These are phyloP conservation scores for Corylus avellana DNA, from an alignment of 306 rosid species.

Conservation along the genomic window DNA sequence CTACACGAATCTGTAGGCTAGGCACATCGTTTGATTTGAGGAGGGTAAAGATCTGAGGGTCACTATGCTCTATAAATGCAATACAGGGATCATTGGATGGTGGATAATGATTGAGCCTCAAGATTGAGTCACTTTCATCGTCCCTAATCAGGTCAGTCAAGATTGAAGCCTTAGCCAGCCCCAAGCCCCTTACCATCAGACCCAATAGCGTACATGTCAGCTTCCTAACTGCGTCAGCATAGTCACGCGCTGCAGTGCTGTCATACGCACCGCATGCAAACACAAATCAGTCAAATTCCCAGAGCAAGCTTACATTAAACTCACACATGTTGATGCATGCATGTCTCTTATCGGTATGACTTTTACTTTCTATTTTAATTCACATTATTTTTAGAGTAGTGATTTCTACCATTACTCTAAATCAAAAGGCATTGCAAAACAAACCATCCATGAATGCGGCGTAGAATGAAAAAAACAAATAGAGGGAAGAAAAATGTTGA, in stretches of 20 bases:
- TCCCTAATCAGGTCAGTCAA: constrained; percentile 60
- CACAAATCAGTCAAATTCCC: neutral
- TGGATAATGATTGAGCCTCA: constrained; percentile 83
- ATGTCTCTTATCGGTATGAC: too few species aligned
- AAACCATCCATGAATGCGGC: constrained; percentile 9
- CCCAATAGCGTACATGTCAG: constrained; percentile 74
- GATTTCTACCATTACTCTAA: too few species aligned
- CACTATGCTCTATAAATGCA: constrained; percentile 81
- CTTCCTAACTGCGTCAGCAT: constrained; percentile 51
- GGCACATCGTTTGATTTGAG: constrained; percentile 76
- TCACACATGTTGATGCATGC: neutral
- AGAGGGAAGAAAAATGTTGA: neutral
- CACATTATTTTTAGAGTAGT: too few species aligned
- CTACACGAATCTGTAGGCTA: constrained; percentile 25
- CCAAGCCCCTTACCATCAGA: constrained; percentile 63
- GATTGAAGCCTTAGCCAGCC: constrained; percentile 47
- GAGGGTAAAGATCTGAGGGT: constrained; percentile 83
- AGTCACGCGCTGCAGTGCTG: constrained; percentile 52
- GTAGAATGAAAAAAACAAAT: neutral
- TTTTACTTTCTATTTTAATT: too few species aligned
- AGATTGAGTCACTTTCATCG: constrained; percentile 58
- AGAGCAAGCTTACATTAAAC: neutral
- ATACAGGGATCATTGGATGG: constrained; percentile 21
- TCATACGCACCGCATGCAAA: constrained; percentile 27
- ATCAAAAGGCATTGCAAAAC: neutral